Base-by-base conservation (phyloP, 768 basidiomycete species). In the Auriscalpium orientale region DNA sequence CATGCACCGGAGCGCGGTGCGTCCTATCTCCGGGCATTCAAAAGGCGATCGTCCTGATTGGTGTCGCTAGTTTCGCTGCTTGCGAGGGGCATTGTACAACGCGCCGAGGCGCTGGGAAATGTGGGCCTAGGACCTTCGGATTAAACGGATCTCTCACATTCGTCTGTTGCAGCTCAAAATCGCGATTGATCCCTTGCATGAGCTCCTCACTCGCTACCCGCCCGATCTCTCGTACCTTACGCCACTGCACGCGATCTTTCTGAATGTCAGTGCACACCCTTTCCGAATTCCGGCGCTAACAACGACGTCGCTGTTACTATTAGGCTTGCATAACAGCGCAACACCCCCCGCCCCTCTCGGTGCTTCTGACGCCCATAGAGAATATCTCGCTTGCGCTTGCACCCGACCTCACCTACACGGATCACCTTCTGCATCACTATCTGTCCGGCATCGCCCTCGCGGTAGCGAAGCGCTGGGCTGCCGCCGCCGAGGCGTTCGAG, bases 341-440 rank as follows among this genome's bases (percentile, higher is more conserved):
- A 22, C 74, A 79, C 63, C 88, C 80, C 64, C 60, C 73, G 1
- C 66, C 75, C 0, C 74, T 87, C 12, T 82, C 82, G 1, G 64
- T 92, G 16, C 80, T 93, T 11, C 49, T 65, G 11, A 65, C 72
- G n/a, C 83, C 87, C 16, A 85, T 92, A 59, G 81, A 82, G 12
- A 74, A 80, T 45, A 77, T 93, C 55, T 84, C 86, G 66, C 76
- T 72, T 2, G 59, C 66, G 0, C 67, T 79, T n/a, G 81, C 80
- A 2, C 56, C 60, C 8, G 87, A 91, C 57, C 71, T 95, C 53
- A 70, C 68, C 35, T 92, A 91, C 71, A 83, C 79, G 60, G 92
- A 94, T 68, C 87, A 87, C 63, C 76, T 95, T 21, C 70, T 79
- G n/a, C 93, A 93, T 66, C 89, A 94, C 73, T 92, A 93, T 67